These are phyloP conservation scores for Nidularia sp. DNA, from an alignment of 768 basidiomycete genomes.

Conservation along the genomic window DNA sequence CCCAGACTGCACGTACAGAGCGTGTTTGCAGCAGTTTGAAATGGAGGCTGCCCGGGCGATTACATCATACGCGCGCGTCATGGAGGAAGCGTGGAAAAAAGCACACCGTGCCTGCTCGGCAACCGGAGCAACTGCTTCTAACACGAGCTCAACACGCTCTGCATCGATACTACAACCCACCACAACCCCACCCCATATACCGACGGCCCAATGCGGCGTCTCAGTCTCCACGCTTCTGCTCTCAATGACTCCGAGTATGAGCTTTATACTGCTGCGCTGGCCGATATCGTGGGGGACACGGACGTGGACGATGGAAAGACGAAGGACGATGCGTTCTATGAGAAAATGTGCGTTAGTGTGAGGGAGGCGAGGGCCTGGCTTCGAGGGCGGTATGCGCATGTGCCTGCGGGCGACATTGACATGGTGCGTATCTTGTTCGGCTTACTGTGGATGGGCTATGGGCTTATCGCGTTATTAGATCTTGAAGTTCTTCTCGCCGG, in stretches of 20 bases:
- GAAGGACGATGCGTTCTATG: constrained; percentile 48
- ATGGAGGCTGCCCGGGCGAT: too few species aligned
- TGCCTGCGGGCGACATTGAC: constrained; percentile 54
- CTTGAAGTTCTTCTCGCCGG: constrained; percentile 59
- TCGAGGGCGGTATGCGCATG: constrained; percentile 59
- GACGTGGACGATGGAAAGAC: constrained; percentile 14
- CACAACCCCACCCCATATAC: background rate
- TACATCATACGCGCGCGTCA: too few species aligned
- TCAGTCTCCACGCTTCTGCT: constrained; percentile 70
- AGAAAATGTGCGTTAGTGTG: constrained; percentile 47
- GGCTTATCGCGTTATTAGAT: constrained; percentile 40
- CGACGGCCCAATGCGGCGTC: constrained; percentile 44
- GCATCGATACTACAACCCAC: background rate
- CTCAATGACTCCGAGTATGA: constrained; percentile 71
- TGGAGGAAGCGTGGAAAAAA: too few species aligned
- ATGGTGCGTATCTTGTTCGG: constrained; percentile 33
- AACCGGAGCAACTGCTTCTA: too few species aligned
- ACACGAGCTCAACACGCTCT: too few species aligned
- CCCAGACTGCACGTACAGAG: too few species aligned
- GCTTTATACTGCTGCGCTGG: constrained; percentile 58
- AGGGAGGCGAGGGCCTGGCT: constrained; percentile 77
- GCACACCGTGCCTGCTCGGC: too few species aligned
- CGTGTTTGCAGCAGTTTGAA: too few species aligned
- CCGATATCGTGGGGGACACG: constrained; percentile 40
- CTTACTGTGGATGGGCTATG: background rate